Evolutionary conservation across 768 basidiomycete species (phyloP), one percentile per base, ranked within the genome.

Genomic region (Collybiopsis luxurians): DNA sequence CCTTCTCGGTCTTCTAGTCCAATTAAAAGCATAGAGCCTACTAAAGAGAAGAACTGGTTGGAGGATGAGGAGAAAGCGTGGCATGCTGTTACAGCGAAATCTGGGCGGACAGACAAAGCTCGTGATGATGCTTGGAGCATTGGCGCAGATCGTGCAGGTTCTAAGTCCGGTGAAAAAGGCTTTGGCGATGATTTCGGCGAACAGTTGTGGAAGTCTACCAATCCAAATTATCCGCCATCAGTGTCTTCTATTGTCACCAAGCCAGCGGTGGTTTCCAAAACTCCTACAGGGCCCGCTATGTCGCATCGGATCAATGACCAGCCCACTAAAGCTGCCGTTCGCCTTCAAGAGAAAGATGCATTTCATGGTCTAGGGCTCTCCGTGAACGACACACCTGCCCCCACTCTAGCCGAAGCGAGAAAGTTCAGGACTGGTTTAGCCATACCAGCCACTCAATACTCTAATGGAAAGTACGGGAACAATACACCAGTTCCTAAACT

Each of bases 401-500:
- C 85, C 19, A 92, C 90, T 2, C 75, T 92, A 4, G 90, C 83
- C 11, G 90, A 92, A 65, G 90, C 87, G 31, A 77, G 88, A 42
- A 86, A 85, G 65, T 67, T 87, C 55, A 78, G 87, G 50, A 90
- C 89, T 12, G 89, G 89, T 6, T 64, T 89, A 39, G 87, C 85
- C n/a, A 74, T 77, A 26, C 21, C 48, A 24, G 24, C 36, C 24
- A 42, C 38, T 47, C 39, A 11, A 52, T 17, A 34, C 51, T 28
- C 52, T 61, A 50, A 61, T 53, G 44, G 63, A 63, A 39, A 62
- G 62, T 24, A 56, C 56, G 57, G 50, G 42, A 34, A 31, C 40
- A 30, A 39, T 21, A 19, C 28, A 51, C 54, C 10, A 59, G 55
- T 50, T 63, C 65, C 6, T 59, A 63, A 30, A 61, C 61, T 40